Evolutionary conservation across 1,139 yeast genomes (phyloP).

Genomic region (Candida sp.): DNA sequence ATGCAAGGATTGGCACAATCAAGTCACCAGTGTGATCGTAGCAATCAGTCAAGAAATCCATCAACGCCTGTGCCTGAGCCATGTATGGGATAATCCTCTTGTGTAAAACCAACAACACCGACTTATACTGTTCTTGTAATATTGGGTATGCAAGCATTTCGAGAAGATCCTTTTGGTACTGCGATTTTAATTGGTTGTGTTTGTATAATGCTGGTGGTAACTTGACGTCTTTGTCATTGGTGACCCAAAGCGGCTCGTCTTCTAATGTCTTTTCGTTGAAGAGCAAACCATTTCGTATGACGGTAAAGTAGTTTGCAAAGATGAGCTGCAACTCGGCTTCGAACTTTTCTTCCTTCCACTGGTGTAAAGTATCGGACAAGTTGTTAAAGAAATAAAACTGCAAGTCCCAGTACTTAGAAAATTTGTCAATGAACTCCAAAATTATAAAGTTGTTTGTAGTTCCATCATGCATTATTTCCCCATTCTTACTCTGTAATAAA

Average conservation of each 20-base stretch:
- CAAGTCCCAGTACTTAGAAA: slow-evolving; percentile 59
- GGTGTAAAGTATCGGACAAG: slow-evolving; percentile 23
- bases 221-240: slow-evolving; percentile 22
- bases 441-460: slow-evolving; percentile 57
- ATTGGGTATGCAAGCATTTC: slow-evolving; percentile 54
- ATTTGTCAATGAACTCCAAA: slow-evolving; percentile 59
- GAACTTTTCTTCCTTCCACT: slow-evolving; percentile 22
- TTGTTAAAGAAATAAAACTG: slow-evolving; percentile 63
- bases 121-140: slow-evolving; percentile 66
- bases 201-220: slow-evolving; percentile 63
- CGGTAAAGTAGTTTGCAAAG: slow-evolving; percentile 43
- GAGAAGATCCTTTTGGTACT: slow-evolving; percentile 75
- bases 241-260: slow-evolving; percentile 33
- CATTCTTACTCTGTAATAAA: slow-evolving; percentile 45
- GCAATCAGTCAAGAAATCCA: slow-evolving; percentile 94
- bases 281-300: slow-evolving; percentile 35
- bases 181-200: slow-evolving; percentile 59
- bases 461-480: slow-evolving; percentile 45
- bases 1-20: slow-evolving; percentile 76
- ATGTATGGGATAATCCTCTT: slow-evolving; percentile 84
- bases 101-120: slow-evolving; percentile 72
- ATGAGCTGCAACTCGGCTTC: slow-evolving; percentile 24
- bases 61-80: slow-evolving; percentile 78
- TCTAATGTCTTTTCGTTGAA: slow-evolving; percentile 32
- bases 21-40: slow-evolving; percentile 67